A percentile compares a stretch with the other conserved stretches of the same genome.
These are phyloP conservation scores for Fusarium sp. DNA, from an alignment of 2,329 filamentous ascomycete genomes.

Conservation along the genomic window DNA sequence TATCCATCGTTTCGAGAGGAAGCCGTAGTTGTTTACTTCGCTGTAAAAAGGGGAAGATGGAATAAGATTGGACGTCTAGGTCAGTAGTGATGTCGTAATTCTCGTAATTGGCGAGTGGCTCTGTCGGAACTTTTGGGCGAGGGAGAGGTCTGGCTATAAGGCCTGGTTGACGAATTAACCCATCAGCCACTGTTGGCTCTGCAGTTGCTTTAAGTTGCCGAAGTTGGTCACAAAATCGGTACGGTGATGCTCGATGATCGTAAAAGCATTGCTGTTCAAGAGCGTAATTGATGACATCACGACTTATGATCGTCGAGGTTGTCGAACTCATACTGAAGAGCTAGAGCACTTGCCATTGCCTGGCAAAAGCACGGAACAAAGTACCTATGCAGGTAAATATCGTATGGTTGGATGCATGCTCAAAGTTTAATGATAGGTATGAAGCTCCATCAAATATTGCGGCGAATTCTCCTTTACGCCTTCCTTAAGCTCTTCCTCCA, in stretches of 20 bases:
- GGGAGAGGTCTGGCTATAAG: constrained; percentile 38
- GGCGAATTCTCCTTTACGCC: not conserved
- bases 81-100: not conserved
- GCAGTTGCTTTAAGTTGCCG: constrained; percentile 34
- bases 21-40: constrained; percentile 31
- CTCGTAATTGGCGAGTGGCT: constrained; percentile 7
- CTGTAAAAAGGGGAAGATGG: constrained; percentile 3
- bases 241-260: constrained; percentile 45
- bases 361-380: not conserved
- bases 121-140: constrained; percentile 18
- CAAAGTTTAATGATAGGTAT: not conserved
- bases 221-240: constrained; percentile 47
- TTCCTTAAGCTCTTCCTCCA: not conserved
- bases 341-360: not conserved
- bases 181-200: constrained; percentile 17
- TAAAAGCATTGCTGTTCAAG: constrained; percentile 47
- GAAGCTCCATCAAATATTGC: not conserved
- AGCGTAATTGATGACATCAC: constrained; percentile 48
- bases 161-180: constrained; percentile 44
- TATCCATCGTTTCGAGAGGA: constrained; percentile 45
- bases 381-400: not conserved
- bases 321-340: constrained; percentile 19
- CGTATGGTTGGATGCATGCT: not conserved
- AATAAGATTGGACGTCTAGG: not conserved
- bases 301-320: constrained; percentile 5